Evolutionary conservation across 2,329 filamentous ascomycete genomes (phyloP), one percentile per base, ranked within the genome.

Genomic region (Fusarium phyllophilum): DNA sequence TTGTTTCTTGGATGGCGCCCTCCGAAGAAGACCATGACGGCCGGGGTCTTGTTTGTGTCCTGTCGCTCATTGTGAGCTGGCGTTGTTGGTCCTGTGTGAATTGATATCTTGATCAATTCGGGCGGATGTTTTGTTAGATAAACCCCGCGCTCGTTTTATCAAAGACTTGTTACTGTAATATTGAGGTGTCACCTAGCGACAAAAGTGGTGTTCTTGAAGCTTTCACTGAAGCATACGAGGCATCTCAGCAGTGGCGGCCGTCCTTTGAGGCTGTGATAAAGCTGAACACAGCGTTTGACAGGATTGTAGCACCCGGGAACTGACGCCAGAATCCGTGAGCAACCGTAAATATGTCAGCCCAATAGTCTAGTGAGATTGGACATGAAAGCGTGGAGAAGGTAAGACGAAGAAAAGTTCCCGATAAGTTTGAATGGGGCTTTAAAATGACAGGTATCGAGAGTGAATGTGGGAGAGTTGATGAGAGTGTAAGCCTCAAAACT

Each of bases 11-110:
- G 17, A 22, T 36, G 20, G 55, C 34, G 34, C 46, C 42, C 45
- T 64, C 48, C 26, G 68, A 69, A 44, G 60, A 69, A 64, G 66
- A 60, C 67, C 66, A 70, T 8, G 59, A 70, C 14, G 66, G 22
- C 36, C 52, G 64, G 31, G 29, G 20, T 24, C 41, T 46, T 29
- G n/a, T 36, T 46, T 70, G 52, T n/a, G 12, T 39, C 39, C 39
- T 49, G 34, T 62, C 41, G 33, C 56, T 62, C 72, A 74, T 74
- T 44, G 26, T 60, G 41, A 17, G 38, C 31, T 46, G 49, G 33
- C 36, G 38, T 31, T 24, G 42, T 18, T 18, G 26, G 20, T 66
- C 24, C 22, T 54, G 11, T 18, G 7, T 13, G n/a, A 57, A 22
- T 18, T 46, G 20, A n/a, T 22, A 36, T 33, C 17, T 31, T 26